Conservation (phyloP, 2,329 filamentous ascomycete species). For the Drechmeria coniospora region DNA sequence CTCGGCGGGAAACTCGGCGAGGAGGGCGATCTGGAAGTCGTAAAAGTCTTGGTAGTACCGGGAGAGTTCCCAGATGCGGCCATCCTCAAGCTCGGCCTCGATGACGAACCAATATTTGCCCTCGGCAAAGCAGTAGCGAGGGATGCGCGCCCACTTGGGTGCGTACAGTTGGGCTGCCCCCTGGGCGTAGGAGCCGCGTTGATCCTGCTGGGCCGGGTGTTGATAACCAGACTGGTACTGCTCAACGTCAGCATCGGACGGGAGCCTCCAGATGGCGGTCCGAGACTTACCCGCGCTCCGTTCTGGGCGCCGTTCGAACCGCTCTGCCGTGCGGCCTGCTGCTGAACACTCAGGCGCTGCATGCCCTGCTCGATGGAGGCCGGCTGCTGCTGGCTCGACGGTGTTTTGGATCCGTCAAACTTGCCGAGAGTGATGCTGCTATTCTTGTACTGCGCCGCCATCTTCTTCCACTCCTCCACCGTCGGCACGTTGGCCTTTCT, state of each 20-base stretch:
- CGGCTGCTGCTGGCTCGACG: conserved; percentile 20
- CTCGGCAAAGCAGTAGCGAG: conserved; percentile 87
- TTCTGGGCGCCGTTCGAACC: conserved; percentile 7
- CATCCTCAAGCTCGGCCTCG: conserved; percentile 79
- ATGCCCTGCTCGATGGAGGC: conserved; percentile 46
- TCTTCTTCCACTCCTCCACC: conserved; percentile 99
- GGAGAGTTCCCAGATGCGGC: conserved; percentile 80
- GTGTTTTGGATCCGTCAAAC: conserved; percentile 46
- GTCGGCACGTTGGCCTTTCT: conserved; percentile 77
- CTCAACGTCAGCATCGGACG: too few relatives aligned
- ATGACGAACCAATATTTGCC: conserved; percentile 99
- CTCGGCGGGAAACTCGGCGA: conserved; percentile 83
- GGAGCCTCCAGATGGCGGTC: too few relatives aligned
- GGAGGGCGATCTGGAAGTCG: conserved; percentile 89
- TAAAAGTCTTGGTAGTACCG: conserved; percentile 98
- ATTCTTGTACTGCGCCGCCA: conserved; percentile 98
- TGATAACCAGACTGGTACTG: too few relatives aligned
- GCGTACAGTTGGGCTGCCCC: conserved; percentile 46
- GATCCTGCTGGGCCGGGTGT: conserved; percentile 17
- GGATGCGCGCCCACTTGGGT: conserved; percentile 71
- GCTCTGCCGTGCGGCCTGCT: conserved; percentile 13
- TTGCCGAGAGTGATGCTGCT: conserved; percentile 94
- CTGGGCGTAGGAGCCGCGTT: conserved; percentile 23
- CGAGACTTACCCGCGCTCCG: conserved; percentile 11
- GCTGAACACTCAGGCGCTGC: conserved; percentile 62